Percentiles rank a stretch among this genome's conserved stretches.
phyloP scores from a whole-genome alignment of 1,284 basidiomycete species.

The Tilletia setariae region DNA sequence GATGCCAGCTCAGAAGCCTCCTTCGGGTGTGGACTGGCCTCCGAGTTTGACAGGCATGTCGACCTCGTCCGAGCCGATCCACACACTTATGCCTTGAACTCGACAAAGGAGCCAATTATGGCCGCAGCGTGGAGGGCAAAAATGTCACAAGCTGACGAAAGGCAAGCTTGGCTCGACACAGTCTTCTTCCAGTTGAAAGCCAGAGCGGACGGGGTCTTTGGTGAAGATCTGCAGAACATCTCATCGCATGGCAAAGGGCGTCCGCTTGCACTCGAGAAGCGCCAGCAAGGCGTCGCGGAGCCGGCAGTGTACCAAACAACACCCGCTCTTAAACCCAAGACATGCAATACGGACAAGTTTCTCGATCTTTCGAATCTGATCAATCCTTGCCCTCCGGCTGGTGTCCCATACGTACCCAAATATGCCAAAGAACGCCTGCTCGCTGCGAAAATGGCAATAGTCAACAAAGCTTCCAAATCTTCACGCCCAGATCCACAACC shows the following conservation, averaged over 20 bases:
- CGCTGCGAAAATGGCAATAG: not conserved
- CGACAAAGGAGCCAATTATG: not conserved
- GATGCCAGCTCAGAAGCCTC: conserved; percentile 6
- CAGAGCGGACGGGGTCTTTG: not conserved
- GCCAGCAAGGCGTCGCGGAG: not conserved
- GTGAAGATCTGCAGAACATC: not conserved
- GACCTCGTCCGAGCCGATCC: conserved; percentile 4
- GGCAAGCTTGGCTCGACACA: conserved; percentile 11
- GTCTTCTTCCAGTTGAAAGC: conserved; percentile 11
- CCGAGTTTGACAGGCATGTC: conserved; percentile 12
- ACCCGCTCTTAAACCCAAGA: not conserved
- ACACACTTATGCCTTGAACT: not conserved
- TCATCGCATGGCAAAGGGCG: not conserved
- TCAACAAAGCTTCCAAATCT: not conserved
- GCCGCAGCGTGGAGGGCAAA: conserved; percentile 9
- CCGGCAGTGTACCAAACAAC: not conserved
- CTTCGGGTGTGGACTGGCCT: conserved; percentile 9
- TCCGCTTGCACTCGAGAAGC: not conserved
- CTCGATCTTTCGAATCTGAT: conserved; percentile 4
- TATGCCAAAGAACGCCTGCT: conserved; percentile 2
- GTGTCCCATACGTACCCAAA: not conserved
- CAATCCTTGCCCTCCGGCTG: conserved; percentile 3
- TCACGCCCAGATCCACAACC: not conserved
- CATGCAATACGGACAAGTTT: not conserved
- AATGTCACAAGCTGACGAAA: not conserved